These are phyloP conservation scores for Passiflora organensis DNA, from an alignment of 345 rosid genomes.

Conservation along the genomic window DNA sequence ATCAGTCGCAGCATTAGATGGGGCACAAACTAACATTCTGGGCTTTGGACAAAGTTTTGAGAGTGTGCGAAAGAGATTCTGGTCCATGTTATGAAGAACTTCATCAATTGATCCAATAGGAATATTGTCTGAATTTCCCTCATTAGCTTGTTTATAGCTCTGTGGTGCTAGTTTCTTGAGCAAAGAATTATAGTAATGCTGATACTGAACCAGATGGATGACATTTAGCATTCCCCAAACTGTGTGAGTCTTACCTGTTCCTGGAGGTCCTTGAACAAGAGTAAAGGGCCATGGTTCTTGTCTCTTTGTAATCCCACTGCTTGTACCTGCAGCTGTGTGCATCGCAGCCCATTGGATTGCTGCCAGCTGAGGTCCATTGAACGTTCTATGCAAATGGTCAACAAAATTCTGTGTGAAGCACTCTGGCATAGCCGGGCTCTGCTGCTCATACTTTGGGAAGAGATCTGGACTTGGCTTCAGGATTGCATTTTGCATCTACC, in stretches of 20 bases:
- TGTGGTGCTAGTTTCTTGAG: constrained; percentile 96
- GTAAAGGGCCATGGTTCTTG: constrained; percentile 99
- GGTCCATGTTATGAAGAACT: constrained; percentile 99
- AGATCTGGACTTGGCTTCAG: constrained; percentile 87
- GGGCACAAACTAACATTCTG: constrained; percentile 98
- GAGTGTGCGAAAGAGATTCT: constrained; percentile 83
- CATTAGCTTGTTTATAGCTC: constrained; percentile 83
- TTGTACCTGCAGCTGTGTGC: constrained; percentile 99
- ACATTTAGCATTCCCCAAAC: constrained; percentile 99
- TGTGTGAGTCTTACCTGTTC: constrained; percentile 98
- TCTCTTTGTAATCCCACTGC: constrained; percentile 69
- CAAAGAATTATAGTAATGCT: constrained; percentile 91
- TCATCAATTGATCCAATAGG: constrained; percentile 89
- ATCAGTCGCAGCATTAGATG: constrained; percentile 99
- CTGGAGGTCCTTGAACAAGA: constrained; percentile 99
- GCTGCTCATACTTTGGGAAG: constrained; percentile 90
- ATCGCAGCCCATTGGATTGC: constrained; percentile 99
- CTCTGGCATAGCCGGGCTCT: constrained; percentile 86
- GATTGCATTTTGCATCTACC: constrained; percentile 92
- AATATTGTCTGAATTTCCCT: constrained; percentile 58
- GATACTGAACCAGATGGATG: constrained; percentile 97
- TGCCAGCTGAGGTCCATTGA: constrained; percentile 85
- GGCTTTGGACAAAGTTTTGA: constrained; percentile 97
- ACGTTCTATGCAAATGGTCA: constrained; percentile 70
- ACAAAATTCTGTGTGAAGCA: constrained; percentile 86